phyloP scores from a whole-genome alignment of 2,329 filamentous ascomycete species.

The Ophiostoma sp. region DNA sequence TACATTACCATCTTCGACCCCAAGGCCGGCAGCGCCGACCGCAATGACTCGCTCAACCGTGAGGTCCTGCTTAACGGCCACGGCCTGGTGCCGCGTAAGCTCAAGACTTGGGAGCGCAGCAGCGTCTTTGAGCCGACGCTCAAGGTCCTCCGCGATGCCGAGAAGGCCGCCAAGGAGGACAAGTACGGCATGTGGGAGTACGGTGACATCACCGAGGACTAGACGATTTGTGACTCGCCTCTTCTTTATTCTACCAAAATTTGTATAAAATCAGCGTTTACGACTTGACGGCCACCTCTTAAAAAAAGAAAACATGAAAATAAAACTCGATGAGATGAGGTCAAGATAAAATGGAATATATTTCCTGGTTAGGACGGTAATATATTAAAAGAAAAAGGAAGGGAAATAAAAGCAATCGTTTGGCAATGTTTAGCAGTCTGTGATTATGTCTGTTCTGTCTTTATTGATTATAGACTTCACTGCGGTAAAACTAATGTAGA shows the following conservation, averaged over 20 bases:
- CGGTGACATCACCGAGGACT: constrained; percentile 90
- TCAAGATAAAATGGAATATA: not conserved
- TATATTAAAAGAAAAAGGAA: not conserved
- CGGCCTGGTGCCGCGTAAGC: constrained; percentile 85
- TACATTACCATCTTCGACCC: constrained; percentile 87
- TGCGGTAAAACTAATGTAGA: too few species aligned
- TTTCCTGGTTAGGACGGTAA: not conserved
- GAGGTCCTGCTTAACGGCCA: constrained; percentile 78
- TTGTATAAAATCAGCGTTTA: constrained; percentile 4
- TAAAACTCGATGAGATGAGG: not conserved
- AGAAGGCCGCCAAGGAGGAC: constrained; percentile 72
- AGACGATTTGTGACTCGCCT: constrained; percentile 29
- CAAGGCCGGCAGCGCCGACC: constrained; percentile 52
- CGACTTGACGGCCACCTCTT: not conserved
- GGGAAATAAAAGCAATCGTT: not conserved
- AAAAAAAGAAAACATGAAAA: not conserved
- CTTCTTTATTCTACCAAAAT: not conserved
- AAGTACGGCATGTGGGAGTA: constrained; percentile 96
- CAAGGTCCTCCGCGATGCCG: constrained; percentile 64
- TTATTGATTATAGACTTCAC: not conserved
- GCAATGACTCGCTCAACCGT: constrained; percentile 80
- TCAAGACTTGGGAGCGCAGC: constrained; percentile 83
- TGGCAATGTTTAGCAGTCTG: not conserved
- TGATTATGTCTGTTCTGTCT: not conserved
- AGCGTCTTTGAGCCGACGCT: constrained; percentile 64